Evolutionary conservation across 306 rosid genomes (phyloP), one percentile per base, ranked within the genome.

Genomic region (Begonia peltatifolia): DNA sequence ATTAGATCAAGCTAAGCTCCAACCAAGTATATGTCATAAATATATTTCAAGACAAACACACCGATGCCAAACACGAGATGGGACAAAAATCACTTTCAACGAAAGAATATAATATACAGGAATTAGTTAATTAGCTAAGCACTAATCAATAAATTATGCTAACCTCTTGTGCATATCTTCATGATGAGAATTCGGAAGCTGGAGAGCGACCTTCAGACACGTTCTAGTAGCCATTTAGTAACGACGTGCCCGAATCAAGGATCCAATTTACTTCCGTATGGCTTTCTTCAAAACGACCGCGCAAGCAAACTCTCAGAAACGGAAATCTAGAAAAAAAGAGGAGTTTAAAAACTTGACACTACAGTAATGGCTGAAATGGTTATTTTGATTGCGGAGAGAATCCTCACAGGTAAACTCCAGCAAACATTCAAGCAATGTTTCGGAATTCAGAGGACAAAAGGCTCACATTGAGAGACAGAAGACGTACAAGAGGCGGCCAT

Each of bases 91-190:
- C 18, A 50, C 42, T 13, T 13, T n/a, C 46, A 23, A 23, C 54
- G 44, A 48, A 48, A 8, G 2, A 11, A 11, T 48, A 14, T 11
- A 52, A 9, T 16, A 47, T 25, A 15, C 38, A 41, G 11, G 36
- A 18, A 17, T 25, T 14, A 51, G 46, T 48, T 10, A 14, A 20
- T 12, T 55, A 62, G 17, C 20, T 54, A 62, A 53, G 18, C 16
- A 41, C 17, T 10, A 49, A n/a, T 47, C 20, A 41, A 10, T 15
- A 0, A 11, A 42, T 10, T 18, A 44, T 25, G 25, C 56, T 20
- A 54, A 83, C 87, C 87, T 72, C 46, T 42, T 80, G 63, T 42
- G 63, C 54, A 41, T 30, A 25, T 69, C 69, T 42, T 59, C 55
- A 38, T 36, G 52, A 50, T 46, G 52, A 62, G 74, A 71, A 63